Conservation (phyloP, 331 rosid genomes). For the Malus hybrid region DNA sequence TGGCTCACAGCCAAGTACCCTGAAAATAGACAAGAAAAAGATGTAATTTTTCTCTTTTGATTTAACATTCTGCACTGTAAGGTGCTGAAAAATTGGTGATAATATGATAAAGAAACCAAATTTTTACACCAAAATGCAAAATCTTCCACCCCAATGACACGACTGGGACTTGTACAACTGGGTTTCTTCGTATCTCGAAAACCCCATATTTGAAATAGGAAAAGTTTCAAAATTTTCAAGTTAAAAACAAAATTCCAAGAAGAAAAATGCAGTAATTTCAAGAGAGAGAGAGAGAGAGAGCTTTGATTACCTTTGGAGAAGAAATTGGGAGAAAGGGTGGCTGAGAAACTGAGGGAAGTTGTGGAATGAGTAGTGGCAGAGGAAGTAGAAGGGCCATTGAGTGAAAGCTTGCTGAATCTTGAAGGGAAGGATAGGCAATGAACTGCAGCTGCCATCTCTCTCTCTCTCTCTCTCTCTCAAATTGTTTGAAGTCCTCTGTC, state of each 20-base stretch:
- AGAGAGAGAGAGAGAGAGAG: neutral
- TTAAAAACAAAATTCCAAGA: constrained; percentile 28
- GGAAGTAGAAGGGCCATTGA: constrained; percentile 29
- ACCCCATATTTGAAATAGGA: neutral
- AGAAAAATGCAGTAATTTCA: neutral
- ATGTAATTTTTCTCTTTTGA: neutral
- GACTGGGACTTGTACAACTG: too few species aligned
- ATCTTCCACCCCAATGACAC: constrained; percentile 13
- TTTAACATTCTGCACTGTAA: neutral
- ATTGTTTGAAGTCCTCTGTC: neutral
- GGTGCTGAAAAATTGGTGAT: neutral
- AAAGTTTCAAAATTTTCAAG: constrained; percentile 6
- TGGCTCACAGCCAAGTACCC: constrained; percentile 42
- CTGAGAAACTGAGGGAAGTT: constrained; percentile 57
- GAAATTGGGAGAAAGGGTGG: constrained; percentile 33
- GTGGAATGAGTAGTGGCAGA: constrained; percentile 17
- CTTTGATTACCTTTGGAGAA: constrained; percentile 42
- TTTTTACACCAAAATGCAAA: neutral
- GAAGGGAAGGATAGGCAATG: constrained; percentile 48
- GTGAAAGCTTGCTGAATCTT: constrained; percentile 47
- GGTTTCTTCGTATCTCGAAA: constrained; percentile 34
- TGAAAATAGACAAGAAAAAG: constrained; percentile 20
- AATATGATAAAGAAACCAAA: neutral
- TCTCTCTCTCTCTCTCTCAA: constrained; percentile 35
- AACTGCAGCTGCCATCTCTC: constrained; percentile 48